Base-by-base conservation (phyloP, 148 eudicot species). In the Chenopodium suecicum region DNA sequence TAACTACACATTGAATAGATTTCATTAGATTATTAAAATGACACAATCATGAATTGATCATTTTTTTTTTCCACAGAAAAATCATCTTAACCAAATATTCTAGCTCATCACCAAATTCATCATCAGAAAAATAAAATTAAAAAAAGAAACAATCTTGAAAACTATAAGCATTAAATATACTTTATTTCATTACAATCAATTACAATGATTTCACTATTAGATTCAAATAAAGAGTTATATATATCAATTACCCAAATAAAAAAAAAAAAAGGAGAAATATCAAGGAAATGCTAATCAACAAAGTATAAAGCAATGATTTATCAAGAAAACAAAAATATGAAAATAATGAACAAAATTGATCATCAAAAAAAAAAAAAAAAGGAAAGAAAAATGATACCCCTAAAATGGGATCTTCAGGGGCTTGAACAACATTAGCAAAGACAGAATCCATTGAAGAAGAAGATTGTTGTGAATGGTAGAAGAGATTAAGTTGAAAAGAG, bases 321-420 rank as follows among this genome's bases (percentile, higher is more conserved):
- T 41, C 44, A 41, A 41, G 32, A 5, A 41, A 41, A 6, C 44
- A 69, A 37, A 20, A 9, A 19, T 23, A 46, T 62, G 0, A 65
- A 17, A 3, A 7, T 1, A 54, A 66, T 63, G 7, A 52, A 12
- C 12, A 48, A 68, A 65, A 65, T 10, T 13, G 44, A 73, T 16
- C 46, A 23, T 48, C 44, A 41, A 34, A 34, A 6, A 58, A 23
- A 60, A 9, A 41, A 27, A 58, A 2, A 9, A 10, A 25, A 37
- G 23, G 32, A 3, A 13, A 47, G 44, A 29, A 22, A 46, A 65
- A 47, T 76, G 63, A 8, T 86, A 92, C 95, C 86, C 95, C 95
- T 22, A 92, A 76, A 58, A 92, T 92, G 74, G 95, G 89, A 89
- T 92, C 95, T 85, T 92, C 95, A 64, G 95, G 95, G 58, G 92